These are phyloP conservation scores for Collariella sp. DNA, from an alignment of 495 filamentous ascomycete genomes.

Conservation along the genomic window DNA sequence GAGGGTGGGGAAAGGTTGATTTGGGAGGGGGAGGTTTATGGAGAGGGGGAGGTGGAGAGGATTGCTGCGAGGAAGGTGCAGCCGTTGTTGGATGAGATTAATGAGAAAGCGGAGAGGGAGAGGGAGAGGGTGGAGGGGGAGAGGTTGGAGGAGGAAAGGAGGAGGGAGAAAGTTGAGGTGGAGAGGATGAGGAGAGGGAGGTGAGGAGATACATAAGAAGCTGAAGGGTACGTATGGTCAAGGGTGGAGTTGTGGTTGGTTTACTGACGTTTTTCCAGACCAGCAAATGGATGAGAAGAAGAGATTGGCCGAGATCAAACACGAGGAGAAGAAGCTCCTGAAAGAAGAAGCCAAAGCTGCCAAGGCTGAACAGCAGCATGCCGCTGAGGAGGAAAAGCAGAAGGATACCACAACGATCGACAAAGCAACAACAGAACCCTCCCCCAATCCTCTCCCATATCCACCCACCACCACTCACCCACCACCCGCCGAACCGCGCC, in stretches of 20 bases:
- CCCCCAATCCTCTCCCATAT: not conserved
- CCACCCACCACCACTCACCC: not conserved
- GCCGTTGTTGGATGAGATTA: slow-evolving; percentile 86
- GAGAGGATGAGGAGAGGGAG: slow-evolving; percentile 41
- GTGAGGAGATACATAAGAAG: slow-evolving; percentile 35
- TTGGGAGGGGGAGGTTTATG: slow-evolving; percentile 75
- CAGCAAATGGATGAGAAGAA: slow-evolving; percentile 46
- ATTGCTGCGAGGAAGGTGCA: slow-evolving; percentile 75
- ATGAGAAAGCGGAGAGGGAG: slow-evolving; percentile 61
- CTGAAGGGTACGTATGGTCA: slow-evolving; percentile 31
- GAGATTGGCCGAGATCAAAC: slow-evolving; percentile 44
- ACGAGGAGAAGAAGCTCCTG: slow-evolving; percentile 37
- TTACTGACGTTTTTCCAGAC: slow-evolving; percentile 25
- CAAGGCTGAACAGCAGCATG: slow-evolving; percentile 42
- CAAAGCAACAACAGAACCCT: not conserved
- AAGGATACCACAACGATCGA: slow-evolving; percentile 9
- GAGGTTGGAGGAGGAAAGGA: slow-evolving; percentile 40
- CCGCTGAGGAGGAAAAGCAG: slow-evolving; percentile 37
- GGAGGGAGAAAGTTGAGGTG: slow-evolving; percentile 36
- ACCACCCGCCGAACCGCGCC: slow-evolving; percentile 7
- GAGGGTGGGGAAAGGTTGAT: slow-evolving; percentile 52
- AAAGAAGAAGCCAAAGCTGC: slow-evolving; percentile 46
- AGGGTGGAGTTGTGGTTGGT: not conserved
- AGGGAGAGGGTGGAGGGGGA: slow-evolving; percentile 49
- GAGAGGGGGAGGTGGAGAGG: slow-evolving; percentile 70